Evolutionary conservation across 176 grass and related monocot species (phyloP).

Genomic region (Phyllostachys edulis): DNA sequence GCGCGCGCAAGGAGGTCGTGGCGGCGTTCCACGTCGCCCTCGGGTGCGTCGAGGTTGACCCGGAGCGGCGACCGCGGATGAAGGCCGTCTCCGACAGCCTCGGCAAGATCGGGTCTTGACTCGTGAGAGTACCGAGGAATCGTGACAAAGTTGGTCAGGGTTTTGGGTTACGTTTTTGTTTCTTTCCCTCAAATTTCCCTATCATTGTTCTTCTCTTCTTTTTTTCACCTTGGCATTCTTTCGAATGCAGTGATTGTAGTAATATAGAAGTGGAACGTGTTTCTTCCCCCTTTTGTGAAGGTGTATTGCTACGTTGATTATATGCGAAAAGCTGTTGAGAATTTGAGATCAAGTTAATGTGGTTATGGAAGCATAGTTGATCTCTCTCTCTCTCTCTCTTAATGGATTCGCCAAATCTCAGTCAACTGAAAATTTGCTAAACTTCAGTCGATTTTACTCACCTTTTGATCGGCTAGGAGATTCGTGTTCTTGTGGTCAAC

Average conservation of each 20-base stretch:
- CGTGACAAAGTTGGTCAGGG: not conserved
- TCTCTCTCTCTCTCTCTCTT: too few relatives aligned
- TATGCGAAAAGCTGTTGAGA: not conserved
- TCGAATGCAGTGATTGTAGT: not conserved
- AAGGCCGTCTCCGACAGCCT: conserved; percentile 64
- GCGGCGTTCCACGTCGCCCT: conserved; percentile 79
- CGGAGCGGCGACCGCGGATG: conserved; percentile 69
- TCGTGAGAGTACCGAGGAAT: not conserved
- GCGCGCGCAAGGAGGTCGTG: conserved; percentile 77
- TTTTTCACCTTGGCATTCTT: not conserved
- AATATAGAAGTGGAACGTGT: not conserved
- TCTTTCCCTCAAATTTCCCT: not conserved
- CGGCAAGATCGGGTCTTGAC: conserved; percentile 53
- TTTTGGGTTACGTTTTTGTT: not conserved
- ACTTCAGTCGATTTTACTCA: too few relatives aligned
- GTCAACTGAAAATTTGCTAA: too few relatives aligned
- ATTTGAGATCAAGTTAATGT: not conserved
- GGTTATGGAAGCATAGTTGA: too few relatives aligned
- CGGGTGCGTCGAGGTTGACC: conserved; percentile 67
- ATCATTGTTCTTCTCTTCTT: not conserved
- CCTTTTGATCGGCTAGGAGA: too few relatives aligned
- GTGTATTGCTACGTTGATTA: not conserved
- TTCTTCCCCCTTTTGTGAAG: not conserved
- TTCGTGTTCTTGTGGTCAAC: too few relatives aligned
- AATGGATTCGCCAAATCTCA: too few relatives aligned